Evolutionary conservation across 441 rosid species (phyloP).

Genomic region (Gossypium schwendimanii): DNA sequence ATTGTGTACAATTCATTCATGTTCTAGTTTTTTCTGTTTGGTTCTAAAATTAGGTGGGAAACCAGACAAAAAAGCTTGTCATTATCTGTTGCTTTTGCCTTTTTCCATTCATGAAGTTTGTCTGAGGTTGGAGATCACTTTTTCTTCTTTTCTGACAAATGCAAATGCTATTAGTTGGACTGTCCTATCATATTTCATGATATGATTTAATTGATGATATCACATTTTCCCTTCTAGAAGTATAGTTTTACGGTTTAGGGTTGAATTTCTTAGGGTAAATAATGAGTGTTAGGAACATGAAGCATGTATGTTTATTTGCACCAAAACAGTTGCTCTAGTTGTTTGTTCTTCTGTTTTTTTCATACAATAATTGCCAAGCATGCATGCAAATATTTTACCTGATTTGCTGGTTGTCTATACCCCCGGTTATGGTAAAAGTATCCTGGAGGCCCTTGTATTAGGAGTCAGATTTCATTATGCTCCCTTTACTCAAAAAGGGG

Average conservation of each 20-base stretch:
- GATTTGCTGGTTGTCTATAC: background rate
- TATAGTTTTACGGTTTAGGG: background rate
- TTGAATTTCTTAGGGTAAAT: background rate
- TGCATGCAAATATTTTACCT: background rate
- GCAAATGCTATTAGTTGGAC: conserved; percentile 5
- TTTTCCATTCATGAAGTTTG: background rate
- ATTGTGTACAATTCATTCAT: background rate
- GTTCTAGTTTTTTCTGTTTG: background rate
- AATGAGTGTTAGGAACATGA: background rate
- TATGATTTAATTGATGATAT: too few relatives aligned
- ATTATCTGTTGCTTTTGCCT: background rate
- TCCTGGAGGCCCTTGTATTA: too few relatives aligned
- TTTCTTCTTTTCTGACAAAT: background rate
- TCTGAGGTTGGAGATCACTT: background rate
- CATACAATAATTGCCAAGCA: background rate
- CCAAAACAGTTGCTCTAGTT: background rate
- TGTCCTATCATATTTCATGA: background rate
- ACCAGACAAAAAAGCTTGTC: background rate
- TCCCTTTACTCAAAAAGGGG: too few relatives aligned
- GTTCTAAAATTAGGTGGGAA: conserved; percentile 6
- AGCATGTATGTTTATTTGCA: background rate
- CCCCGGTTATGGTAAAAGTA: too few relatives aligned
- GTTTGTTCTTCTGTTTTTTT: background rate
- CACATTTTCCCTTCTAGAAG: background rate
- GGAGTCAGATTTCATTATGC: too few relatives aligned